phyloP scores from a whole-genome alignment of 257 asterid genomes.

The Nyctanthes arbortristis region DNA sequence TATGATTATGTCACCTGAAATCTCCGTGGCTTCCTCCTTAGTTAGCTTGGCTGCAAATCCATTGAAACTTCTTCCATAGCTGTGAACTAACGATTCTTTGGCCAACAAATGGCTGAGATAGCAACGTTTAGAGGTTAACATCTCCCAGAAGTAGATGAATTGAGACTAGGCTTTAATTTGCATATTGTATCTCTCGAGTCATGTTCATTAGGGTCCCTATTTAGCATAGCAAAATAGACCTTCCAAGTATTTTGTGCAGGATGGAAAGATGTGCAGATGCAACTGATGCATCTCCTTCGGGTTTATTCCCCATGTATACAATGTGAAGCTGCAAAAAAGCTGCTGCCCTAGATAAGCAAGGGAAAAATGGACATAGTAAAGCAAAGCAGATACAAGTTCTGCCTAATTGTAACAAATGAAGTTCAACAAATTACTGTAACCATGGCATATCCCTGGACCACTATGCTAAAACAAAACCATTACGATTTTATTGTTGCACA shows the following conservation, averaged over 20 bases:
- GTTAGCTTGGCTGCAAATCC: conserved; percentile 69
- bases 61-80: conserved; percentile 51
- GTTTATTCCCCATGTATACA: conserved; percentile 45
- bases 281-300: conserved; percentile 29
- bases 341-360: no score
- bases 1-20: conserved; percentile 27
- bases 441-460: no score
- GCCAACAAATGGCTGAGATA: conserved; percentile 38
- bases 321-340: conserved; percentile 36
- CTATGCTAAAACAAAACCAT: no score
- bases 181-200: no score
- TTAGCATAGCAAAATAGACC: conserved; percentile 31
- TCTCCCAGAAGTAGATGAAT: no score
- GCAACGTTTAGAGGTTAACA: neutral
- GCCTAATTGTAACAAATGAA: no score
- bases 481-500: no score
- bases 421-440: no score
- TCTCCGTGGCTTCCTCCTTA: conserved; percentile 31
- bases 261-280: conserved; percentile 39
- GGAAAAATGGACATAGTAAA: no score
- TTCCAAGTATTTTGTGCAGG: conserved; percentile 39
- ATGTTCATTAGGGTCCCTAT: no score
- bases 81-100: conserved; percentile 42
- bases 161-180: no score
- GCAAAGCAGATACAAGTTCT: no score